Evolutionary conservation across 2,329 filamentous ascomycete genomes (phyloP), one percentile per base, ranked within the genome.

Genomic region (Exophiala dermatitidis): DNA sequence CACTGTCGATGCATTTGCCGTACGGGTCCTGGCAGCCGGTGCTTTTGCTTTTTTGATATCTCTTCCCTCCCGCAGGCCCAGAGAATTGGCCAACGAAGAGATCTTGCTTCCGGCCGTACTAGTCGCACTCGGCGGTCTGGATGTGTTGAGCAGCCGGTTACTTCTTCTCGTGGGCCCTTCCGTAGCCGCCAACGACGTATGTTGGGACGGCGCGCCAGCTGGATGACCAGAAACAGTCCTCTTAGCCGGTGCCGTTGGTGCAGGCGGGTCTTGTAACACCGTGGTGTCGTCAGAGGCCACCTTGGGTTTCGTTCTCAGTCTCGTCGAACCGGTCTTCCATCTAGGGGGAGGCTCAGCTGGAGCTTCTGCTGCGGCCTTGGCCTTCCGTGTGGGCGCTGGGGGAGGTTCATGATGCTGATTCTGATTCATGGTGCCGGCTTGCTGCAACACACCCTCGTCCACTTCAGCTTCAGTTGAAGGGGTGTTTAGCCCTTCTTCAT

Each of bases 191-290:
- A 80, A 68, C 49, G 79, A 80, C 73, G 77, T 58, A 45, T 51
- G 51, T 29, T 73, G 57, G 69, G 79, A 46, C 79, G 72, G 67
- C 34, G 71, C 19, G 19, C 19, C 19, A 19, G 19, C 71, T 41
- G 76, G 73, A 62, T 95, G 88, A 3, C 91, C 91, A 38, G 91
- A 95, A n/a, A 95, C 81, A 1, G 90, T 96, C 62, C 91, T 83
- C 72, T 96, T 97, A 67, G 54, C 54, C 47, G 61, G 61, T 32
- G 60, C 82, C 56, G 90, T 71, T 50, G 65, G 62, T 46, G 63
- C 65, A 48, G 64, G 64, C 34, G 64, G 62, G 33, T 62, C 57
- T 44, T 66, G 66, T n/a, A 60, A 61, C 29, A 64, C 38, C n/a
- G 60, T 42, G 57, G 52, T 73, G 63, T 72, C 74, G 66, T 70